These are phyloP conservation scores for Fibroporia radiculosa DNA, from an alignment of 768 basidiomycete genomes.

Conservation along the genomic window DNA sequence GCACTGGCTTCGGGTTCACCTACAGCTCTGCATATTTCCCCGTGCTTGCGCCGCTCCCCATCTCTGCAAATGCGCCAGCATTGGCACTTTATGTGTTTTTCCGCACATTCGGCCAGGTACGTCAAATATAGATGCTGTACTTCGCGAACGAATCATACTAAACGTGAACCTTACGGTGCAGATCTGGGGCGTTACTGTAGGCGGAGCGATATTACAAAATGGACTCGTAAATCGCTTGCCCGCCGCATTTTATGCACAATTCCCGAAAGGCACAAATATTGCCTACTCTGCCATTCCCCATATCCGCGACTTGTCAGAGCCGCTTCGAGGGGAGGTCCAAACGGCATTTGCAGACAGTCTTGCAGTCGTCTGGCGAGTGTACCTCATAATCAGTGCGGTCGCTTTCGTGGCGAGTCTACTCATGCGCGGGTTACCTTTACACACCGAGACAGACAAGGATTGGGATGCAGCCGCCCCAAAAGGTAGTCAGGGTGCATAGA, in stretches of 20 bases:
- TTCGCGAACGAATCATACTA: background rate
- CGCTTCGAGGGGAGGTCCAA: slow-evolving; percentile 19
- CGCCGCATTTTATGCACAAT: slow-evolving; percentile 15
- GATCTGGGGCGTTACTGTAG: slow-evolving; percentile 31
- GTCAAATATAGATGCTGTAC: too few species aligned
- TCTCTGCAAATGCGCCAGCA: slow-evolving; percentile 26
- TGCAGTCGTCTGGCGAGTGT: slow-evolving; percentile 24
- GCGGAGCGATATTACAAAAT: slow-evolving; percentile 30
- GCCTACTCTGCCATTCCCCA: slow-evolving; percentile 26
- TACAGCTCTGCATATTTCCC: slow-evolving; percentile 7
- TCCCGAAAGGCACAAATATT: slow-evolving; percentile 18
- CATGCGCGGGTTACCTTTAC: slow-evolving; percentile 24
- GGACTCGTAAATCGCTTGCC: slow-evolving; percentile 27
- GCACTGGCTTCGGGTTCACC: too few species aligned
- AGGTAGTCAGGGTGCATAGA: too few species aligned
- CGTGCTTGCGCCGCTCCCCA: slow-evolving; percentile 15
- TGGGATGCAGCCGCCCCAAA: too few species aligned
- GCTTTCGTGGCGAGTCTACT: slow-evolving; percentile 21
- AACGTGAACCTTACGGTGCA: slow-evolving; percentile 7
- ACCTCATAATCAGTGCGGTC: slow-evolving; percentile 21
- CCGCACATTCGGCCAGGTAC: slow-evolving; percentile 17
- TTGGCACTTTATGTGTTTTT: slow-evolving; percentile 24
- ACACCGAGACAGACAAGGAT: slow-evolving; percentile 19
- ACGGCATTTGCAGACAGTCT: slow-evolving; percentile 26
- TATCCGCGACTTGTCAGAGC: slow-evolving; percentile 18